A percentile compares a stretch with the other conserved stretches of the same genome.
These are phyloP conservation scores for Cichorium intybus DNA, from an alignment of 140 eudicot genomes.

Conservation along the genomic window DNA sequence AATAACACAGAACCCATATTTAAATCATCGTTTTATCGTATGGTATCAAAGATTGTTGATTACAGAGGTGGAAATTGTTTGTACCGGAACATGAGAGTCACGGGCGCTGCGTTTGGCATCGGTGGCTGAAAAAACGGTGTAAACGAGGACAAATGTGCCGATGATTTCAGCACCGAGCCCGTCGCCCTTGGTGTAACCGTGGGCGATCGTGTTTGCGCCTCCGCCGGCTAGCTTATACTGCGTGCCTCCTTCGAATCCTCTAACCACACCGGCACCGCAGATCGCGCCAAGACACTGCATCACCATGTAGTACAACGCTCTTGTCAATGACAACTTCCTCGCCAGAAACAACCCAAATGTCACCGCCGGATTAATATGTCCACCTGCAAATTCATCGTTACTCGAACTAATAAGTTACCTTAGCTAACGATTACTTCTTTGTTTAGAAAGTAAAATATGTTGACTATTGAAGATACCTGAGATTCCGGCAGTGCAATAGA, in stretches of 20 bases:
- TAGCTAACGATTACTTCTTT: not conserved
- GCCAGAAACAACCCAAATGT: conserved; percentile 78
- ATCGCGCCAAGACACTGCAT: conserved; percentile 88
- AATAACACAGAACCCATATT: not conserved
- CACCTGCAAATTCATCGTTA: conserved; percentile 40
- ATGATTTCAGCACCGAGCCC: conserved; percentile 89
- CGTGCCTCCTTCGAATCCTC: conserved; percentile 61
- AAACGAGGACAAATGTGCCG: conserved; percentile 80
- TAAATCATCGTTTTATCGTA: not conserved
- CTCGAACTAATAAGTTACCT: not conserved
- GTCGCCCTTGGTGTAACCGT: conserved; percentile 82
- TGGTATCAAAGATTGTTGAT: not conserved
- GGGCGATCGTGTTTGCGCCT: conserved; percentile 69
- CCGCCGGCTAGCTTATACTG: conserved; percentile 55
- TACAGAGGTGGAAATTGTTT: not conserved
- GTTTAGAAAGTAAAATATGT: not conserved
- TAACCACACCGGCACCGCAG: conserved; percentile 83
- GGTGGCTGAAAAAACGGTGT: conserved; percentile 89
- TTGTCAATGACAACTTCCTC: conserved; percentile 69
- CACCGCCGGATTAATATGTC: conserved; percentile 88
- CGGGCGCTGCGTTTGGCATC: conserved; percentile 93
- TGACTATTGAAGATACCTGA: conserved; percentile 40
- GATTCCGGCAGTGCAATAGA: conserved; percentile 90
- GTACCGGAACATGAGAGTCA: conserved; percentile 89
- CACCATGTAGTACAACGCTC: conserved; percentile 72